A percentile compares a stretch with the other conserved stretches of the same genome.
phyloP scores from a whole-genome alignment of 1,284 basidiomycete genomes.

The Rhodofomes roseus region DNA sequence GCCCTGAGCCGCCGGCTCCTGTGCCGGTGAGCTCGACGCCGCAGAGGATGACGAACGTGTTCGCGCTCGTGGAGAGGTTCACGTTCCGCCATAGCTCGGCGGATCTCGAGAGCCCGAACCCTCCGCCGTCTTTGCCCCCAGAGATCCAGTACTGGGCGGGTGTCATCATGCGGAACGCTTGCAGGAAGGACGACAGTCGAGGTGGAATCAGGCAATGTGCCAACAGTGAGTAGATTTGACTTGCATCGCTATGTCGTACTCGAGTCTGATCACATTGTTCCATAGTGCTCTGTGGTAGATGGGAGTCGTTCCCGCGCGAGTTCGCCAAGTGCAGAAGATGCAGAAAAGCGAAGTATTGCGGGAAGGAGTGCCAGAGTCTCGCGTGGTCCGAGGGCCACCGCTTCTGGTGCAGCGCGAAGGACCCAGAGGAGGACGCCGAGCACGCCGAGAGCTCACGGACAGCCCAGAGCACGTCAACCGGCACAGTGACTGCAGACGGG shows the following conservation, averaged over 20 bases:
- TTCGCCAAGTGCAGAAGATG: conserved; percentile 97
- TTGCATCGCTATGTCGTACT: neutral
- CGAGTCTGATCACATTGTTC: conserved; percentile 6
- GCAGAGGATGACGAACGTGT: conserved; percentile 78
- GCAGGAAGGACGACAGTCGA: conserved; percentile 90
- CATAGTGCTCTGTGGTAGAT: conserved; percentile 88
- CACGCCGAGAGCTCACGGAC: conserved; percentile 13
- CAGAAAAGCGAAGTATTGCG: conserved; percentile 98
- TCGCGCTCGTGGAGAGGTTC: conserved; percentile 94
- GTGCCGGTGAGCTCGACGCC: conserved; percentile 24
- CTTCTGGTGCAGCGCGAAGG: conserved; percentile 81
- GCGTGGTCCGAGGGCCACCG: conserved; percentile 98
- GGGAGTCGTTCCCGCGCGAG: conserved; percentile 92
- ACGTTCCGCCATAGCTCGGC: conserved; percentile 88
- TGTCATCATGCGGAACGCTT: conserved; percentile 99
- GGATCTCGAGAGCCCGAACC: conserved; percentile 69
- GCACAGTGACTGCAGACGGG: conserved; percentile 2
- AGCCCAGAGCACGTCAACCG: neutral
- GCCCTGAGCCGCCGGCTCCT: conserved; percentile 10
- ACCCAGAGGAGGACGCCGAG: conserved; percentile 59
- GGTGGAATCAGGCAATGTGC: conserved; percentile 98
- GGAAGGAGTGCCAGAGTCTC: conserved; percentile 95
- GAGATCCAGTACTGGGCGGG: conserved; percentile 99
- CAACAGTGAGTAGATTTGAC: conserved; percentile 65
- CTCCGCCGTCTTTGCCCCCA: conserved; percentile 70